Evolutionary conservation across 768 basidiomycete genomes (phyloP).

Genomic region (Suillus clintonianus): DNA sequence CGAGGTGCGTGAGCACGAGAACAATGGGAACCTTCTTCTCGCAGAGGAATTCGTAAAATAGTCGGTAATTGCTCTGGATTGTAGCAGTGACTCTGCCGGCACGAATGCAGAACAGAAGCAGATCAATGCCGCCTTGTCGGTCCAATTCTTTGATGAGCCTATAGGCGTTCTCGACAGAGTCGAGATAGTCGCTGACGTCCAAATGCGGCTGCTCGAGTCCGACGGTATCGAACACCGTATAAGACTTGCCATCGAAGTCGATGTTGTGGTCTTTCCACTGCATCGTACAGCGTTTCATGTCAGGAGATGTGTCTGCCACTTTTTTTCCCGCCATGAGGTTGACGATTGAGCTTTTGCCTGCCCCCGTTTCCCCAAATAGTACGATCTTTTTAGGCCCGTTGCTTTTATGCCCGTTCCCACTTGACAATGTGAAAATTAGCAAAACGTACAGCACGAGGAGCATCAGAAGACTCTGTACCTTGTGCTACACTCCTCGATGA

Average conservation of each 20-base stretch:
- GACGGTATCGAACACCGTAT: slow-evolving; percentile 33
- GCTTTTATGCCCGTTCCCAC: slow-evolving; percentile 11
- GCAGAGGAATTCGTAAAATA: slow-evolving; percentile 44
- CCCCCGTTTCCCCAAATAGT: slow-evolving; percentile 33
- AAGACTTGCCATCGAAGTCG: slow-evolving; percentile 1
- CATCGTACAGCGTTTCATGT: slow-evolving; percentile 36
- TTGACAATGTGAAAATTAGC: background rate
- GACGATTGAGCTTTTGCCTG: slow-evolving; percentile 46
- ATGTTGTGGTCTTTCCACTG: slow-evolving; percentile 27
- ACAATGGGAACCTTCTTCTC: slow-evolving; percentile 41
- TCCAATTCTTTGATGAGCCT: slow-evolving; percentile 24
- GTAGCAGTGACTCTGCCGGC: slow-evolving; percentile 31
- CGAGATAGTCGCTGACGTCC: slow-evolving; percentile 28
- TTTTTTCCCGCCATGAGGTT: slow-evolving; percentile 39
- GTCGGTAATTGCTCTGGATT: slow-evolving; percentile 37
- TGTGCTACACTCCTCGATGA: slow-evolving; percentile 7
- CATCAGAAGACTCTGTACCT: background rate
- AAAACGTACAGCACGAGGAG: background rate
- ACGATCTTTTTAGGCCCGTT: slow-evolving; percentile 21
- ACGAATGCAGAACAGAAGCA: slow-evolving; percentile 41
- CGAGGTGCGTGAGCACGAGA: slow-evolving; percentile 42
- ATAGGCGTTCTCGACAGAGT: slow-evolving; percentile 29
- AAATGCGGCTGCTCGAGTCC: slow-evolving; percentile 33
- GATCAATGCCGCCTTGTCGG: slow-evolving; percentile 28
- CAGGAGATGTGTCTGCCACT: slow-evolving; percentile 33